Conservation (phyloP, 805 yeast species). For the Starmera pachycereana region DNA sequence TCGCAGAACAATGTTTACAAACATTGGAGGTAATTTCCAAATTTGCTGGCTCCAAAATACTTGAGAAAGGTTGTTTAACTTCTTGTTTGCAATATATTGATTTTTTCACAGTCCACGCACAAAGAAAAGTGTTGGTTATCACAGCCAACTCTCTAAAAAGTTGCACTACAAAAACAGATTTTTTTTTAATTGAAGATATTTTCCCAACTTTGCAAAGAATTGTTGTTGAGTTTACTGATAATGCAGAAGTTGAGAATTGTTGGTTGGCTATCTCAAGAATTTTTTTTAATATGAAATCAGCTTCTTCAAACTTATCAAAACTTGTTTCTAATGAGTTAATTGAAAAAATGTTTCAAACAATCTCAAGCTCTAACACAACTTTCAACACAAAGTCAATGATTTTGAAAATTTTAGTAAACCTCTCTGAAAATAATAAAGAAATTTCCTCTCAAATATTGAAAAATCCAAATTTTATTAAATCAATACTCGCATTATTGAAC, state of each 20-base stretch:
- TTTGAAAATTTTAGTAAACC: slow-evolving; percentile 32
- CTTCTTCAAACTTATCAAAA: slow-evolving; percentile 34
- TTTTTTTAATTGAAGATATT: slow-evolving; percentile 40
- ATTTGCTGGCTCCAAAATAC: slow-evolving; percentile 35
- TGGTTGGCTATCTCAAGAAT: slow-evolving; percentile 56
- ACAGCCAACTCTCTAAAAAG: slow-evolving; percentile 59
- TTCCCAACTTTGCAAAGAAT: slow-evolving; percentile 47
- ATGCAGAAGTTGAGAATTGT: slow-evolving; percentile 48
- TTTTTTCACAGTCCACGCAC: slow-evolving; percentile 83
- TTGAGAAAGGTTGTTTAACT: slow-evolving; percentile 50
- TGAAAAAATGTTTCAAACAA: slow-evolving; percentile 19
- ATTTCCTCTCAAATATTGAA: slow-evolving; percentile 35
- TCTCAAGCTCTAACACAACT: slow-evolving; percentile 20
- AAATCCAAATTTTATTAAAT: slow-evolving; percentile 37
- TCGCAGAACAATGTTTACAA: slow-evolving; percentile 85
- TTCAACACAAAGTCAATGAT: slow-evolving; percentile 22
- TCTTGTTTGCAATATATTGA: slow-evolving; percentile 70
- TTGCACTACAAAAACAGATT: slow-evolving; percentile 30
- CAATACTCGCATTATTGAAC: slow-evolving; percentile 39
- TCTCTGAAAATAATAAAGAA: slow-evolving; percentile 25
- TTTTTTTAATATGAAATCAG: slow-evolving; percentile 34
- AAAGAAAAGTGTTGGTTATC: slow-evolving; percentile 65
- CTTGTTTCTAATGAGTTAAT: slow-evolving; percentile 29
- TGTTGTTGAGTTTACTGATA: slow-evolving; percentile 47
- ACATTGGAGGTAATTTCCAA: slow-evolving; percentile 60